These are phyloP conservation scores for Pseudogymnoascus sp. DNA, from an alignment of 2,329 filamentous ascomycete genomes.

Conservation along the genomic window DNA sequence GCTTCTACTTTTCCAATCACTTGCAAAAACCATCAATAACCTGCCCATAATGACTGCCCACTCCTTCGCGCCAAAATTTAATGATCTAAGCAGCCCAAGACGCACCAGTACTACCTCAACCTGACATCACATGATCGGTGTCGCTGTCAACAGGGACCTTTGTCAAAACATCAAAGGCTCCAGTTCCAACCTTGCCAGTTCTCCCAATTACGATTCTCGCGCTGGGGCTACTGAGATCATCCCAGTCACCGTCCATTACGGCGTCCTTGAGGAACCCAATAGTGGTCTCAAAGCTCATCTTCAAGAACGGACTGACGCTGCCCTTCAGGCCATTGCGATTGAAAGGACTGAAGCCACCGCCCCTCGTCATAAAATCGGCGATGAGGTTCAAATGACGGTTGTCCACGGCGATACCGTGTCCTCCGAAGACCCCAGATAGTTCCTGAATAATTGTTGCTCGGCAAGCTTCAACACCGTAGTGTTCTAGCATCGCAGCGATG, in stretches of 20 bases:
- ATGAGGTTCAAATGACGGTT: slow-evolving; percentile 90
- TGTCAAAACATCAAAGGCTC: slow-evolving; percentile 80
- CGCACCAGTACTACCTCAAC: background rate
- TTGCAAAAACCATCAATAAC: slow-evolving; percentile 6
- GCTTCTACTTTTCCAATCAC: slow-evolving; percentile 2
- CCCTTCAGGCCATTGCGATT: slow-evolving; percentile 81
- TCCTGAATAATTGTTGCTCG: slow-evolving; percentile 81
- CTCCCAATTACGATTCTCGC: slow-evolving; percentile 81
- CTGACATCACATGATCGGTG: background rate
- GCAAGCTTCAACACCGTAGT: slow-evolving; percentile 91
- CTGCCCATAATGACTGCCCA: background rate
- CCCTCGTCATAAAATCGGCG: slow-evolving; percentile 95
- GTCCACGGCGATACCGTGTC: slow-evolving; percentile 89
- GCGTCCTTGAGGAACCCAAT: slow-evolving; percentile 89
- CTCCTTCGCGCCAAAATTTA: slow-evolving; percentile 3
- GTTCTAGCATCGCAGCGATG: slow-evolving; percentile 70
- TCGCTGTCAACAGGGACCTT: slow-evolving; percentile 30
- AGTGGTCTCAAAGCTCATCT: slow-evolving; percentile 99
- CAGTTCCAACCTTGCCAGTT: slow-evolving; percentile 77
- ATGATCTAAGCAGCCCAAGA: background rate
- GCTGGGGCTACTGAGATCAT: slow-evolving; percentile 78
- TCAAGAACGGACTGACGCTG: slow-evolving; percentile 85
- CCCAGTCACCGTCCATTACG: slow-evolving; percentile 80
- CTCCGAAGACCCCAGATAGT: slow-evolving; percentile 74
- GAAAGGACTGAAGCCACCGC: slow-evolving; percentile 82